Evolutionary conservation across 1,284 basidiomycete species (phyloP), one percentile per base, ranked within the genome.

Genomic region (Phylloporus sp.): DNA sequence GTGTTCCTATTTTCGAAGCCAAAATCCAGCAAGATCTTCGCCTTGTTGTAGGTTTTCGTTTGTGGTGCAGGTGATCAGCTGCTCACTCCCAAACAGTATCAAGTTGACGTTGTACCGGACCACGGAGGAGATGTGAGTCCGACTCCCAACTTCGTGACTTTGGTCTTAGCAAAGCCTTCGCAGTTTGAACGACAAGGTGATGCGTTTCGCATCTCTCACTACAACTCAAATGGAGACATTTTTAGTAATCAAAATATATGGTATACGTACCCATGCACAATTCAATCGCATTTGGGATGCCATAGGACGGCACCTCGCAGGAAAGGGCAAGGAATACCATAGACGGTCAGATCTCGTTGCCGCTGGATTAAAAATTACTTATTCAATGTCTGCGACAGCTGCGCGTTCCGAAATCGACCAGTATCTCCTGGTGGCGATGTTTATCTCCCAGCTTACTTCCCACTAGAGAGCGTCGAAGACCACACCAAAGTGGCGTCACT

Each of bases 1-100:
- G 84, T 12, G 77, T 90, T 3, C 89, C 90, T 0, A 85, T 92
- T 12, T 92, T 84, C 65, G 90, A 91, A 73, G 90, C 91, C 0
- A 91, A 90, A 74, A 88, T 91, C 86, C 89, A 88, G 1, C 71
- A 84, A 0, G 89, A 91, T 72, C 78, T 83, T 27, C 82, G 90
- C 6, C 79, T 92, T 6, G 83, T 92, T n/a, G 90, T 91, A 73
- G 25, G 86, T 78, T 27, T 52, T n/a, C 25, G 4, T 47, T 10
- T 47, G 45, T 20, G 10, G 45, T 12, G 45, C 6, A 47, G 11
- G 19, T 45, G 3, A 23, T 23, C 10, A 20, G 43, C 14, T 23
- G 19, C 23, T 45, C 6, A 45, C 43, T 45, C 23, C 20, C 20
- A 45, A 20, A 23, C 43, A 45, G 43, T 45, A 45, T 23, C 43